Evolutionary conservation across 805 yeast genomes (phyloP).

Genomic region (Yarrowia keelungensis): DNA sequence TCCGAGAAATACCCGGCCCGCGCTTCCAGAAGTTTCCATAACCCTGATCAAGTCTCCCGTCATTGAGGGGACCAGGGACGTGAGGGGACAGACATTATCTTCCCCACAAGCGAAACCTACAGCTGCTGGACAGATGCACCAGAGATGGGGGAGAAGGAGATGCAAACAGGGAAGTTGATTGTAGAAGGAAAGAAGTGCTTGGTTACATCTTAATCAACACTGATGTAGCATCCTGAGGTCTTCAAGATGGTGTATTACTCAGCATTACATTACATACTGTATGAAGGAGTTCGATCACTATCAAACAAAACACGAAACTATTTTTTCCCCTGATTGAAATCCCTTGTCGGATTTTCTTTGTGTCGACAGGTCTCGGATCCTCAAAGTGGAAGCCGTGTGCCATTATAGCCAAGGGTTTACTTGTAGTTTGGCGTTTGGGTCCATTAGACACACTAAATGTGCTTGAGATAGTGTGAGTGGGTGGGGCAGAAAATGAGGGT

Average conservation of each 20-base stretch:
- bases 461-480: too few relatives aligned
- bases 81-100: background rate
- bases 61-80: background rate
- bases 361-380: background rate
- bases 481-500: too few relatives aligned
- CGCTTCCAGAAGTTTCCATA: background rate
- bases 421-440: background rate
- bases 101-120: constrained; percentile 4
- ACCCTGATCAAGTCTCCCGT: background rate
- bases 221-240: too few relatives aligned
- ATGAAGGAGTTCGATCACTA: too few relatives aligned
- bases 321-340: too few relatives aligned
- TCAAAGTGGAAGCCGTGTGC: background rate
- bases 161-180: too few relatives aligned
- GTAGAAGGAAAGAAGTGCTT: too few relatives aligned
- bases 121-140: background rate
- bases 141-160: background rate
- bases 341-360: too few relatives aligned
- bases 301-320: too few relatives aligned
- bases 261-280: too few relatives aligned
- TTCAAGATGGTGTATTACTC: too few relatives aligned
- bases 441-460: background rate
- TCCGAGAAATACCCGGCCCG: background rate
- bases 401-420: background rate
- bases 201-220: too few relatives aligned